Conservation (phyloP, 176 grass and related monocot species). For the Poa pratensis region DNA sequence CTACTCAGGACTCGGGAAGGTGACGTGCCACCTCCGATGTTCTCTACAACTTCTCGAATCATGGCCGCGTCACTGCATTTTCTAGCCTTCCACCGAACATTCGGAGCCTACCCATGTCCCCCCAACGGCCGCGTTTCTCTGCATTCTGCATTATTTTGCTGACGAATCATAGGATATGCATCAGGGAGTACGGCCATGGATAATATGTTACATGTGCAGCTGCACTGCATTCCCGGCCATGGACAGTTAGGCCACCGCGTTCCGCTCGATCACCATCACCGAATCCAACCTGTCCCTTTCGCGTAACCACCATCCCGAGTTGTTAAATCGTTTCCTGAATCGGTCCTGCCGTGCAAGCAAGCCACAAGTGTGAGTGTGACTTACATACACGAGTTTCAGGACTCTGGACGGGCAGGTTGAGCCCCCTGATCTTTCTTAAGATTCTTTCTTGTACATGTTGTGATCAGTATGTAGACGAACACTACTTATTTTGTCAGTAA, state of each 20-base stretch:
- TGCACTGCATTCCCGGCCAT: neutral
- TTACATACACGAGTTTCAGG: neutral
- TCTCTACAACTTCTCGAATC: no score
- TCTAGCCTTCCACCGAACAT: no score
- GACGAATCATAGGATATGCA: neutral
- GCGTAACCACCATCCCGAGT: slow-evolving; percentile 3
- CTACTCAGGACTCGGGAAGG: neutral
- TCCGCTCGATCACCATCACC: slow-evolving; percentile 29
- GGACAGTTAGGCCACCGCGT: slow-evolving; percentile 7
- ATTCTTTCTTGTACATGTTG: slow-evolving; percentile 14
- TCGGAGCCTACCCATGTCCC: no score
- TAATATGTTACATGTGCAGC: slow-evolving; percentile 26
- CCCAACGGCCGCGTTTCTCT: no score
- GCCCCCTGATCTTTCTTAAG: no score
- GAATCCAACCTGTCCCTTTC: slow-evolving; percentile 37
- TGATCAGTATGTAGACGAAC: neutral
- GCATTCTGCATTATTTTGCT: neutral
- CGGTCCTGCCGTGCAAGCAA: slow-evolving; percentile 60
- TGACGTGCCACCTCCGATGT: slow-evolving; percentile 6
- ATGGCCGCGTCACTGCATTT: no score
- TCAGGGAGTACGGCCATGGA: neutral
- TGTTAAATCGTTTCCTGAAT: neutral
- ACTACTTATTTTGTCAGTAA: neutral
- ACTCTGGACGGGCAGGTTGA: no score
- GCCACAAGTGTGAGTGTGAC: slow-evolving; percentile 33